Percentiles rank a stretch among this genome's conserved stretches.
Conservation (phyloP, 345 rosid species). For the Acer yangbiense region DNA sequence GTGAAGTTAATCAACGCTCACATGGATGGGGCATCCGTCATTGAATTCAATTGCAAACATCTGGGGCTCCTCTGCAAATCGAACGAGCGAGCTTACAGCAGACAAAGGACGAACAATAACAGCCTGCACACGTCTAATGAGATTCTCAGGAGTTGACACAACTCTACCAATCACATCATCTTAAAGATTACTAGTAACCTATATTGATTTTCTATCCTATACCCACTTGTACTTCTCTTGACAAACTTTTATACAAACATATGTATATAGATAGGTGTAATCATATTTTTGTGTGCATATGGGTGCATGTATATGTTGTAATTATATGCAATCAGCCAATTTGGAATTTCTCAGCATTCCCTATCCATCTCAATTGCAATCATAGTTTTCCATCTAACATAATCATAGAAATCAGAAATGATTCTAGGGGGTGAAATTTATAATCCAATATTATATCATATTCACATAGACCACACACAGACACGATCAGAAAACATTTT, state of each 20-base stretch:
- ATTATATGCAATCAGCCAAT: background rate
- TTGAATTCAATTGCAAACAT: slow-evolving; percentile 95
- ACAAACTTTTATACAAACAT: background rate
- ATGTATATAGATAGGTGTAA: background rate
- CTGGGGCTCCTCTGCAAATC: slow-evolving; percentile 99
- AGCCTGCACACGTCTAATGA: slow-evolving; percentile 98
- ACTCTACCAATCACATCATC: slow-evolving; percentile 14
- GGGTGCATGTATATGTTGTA: background rate
- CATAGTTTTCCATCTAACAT: background rate
- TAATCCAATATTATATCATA: background rate
- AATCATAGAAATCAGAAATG: background rate
- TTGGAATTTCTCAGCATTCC: background rate
- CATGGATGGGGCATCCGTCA: slow-evolving; percentile 97
- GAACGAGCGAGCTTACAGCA: slow-evolving; percentile 84
- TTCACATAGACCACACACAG: background rate
- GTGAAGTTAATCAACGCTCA: slow-evolving; percentile 41
- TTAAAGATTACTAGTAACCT: background rate
- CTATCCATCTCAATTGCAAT: background rate
- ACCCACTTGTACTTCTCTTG: background rate
- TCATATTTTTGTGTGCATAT: background rate
- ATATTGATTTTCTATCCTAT: background rate
- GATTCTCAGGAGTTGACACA: slow-evolving; percentile 64
- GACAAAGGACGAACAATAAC: slow-evolving; percentile 92
- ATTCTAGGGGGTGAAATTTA: background rate
- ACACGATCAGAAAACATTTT: background rate